Evolutionary conservation across 2,329 filamentous ascomycete species (phyloP).

Genomic region (Bisporella sp.): DNA sequence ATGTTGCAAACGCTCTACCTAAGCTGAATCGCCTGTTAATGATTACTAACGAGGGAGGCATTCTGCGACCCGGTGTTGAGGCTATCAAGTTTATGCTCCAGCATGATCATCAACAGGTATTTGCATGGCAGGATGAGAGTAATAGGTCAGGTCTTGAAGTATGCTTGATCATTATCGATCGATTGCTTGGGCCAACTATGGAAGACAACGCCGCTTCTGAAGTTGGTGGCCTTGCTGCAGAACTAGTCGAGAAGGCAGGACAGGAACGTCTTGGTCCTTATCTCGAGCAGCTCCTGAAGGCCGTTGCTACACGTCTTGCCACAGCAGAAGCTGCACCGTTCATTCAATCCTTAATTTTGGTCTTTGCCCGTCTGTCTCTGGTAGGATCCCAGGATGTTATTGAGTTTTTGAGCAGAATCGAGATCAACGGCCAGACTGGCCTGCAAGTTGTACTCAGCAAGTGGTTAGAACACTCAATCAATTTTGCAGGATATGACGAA

Average conservation of each 20-base stretch:
- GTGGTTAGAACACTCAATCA: slow-evolving; percentile 95
- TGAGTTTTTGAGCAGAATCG: slow-evolving; percentile 79
- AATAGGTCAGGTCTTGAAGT: slow-evolving; percentile 83
- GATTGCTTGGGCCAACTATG: slow-evolving; percentile 74
- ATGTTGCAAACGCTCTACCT: slow-evolving; percentile 78
- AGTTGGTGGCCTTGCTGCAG: slow-evolving; percentile 87
- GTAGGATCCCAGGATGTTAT: slow-evolving; percentile 83
- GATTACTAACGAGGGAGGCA: slow-evolving; percentile 76
- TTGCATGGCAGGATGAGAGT: slow-evolving; percentile 74
- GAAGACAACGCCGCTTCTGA: slow-evolving; percentile 94
- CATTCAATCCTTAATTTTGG: slow-evolving; percentile 91
- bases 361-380: slow-evolving; percentile 86
- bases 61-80: slow-evolving; percentile 79
- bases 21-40: slow-evolving; percentile 80
- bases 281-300: slow-evolving; percentile 78
- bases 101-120: slow-evolving; percentile 85
- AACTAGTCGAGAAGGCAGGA: slow-evolving; percentile 92
- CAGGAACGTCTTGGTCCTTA: slow-evolving; percentile 86
- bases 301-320: slow-evolving; percentile 78
- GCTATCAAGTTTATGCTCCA: slow-evolving; percentile 83
- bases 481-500: slow-evolving; percentile 96
- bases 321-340: slow-evolving; percentile 80
- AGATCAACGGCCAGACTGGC: slow-evolving; percentile 74
- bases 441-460: slow-evolving; percentile 84
- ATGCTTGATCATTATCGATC: slow-evolving; percentile 85